Base-by-base conservation (phyloP, 2,329 filamentous ascomycete species). In the Berkeleyomyces rouxiae region DNA sequence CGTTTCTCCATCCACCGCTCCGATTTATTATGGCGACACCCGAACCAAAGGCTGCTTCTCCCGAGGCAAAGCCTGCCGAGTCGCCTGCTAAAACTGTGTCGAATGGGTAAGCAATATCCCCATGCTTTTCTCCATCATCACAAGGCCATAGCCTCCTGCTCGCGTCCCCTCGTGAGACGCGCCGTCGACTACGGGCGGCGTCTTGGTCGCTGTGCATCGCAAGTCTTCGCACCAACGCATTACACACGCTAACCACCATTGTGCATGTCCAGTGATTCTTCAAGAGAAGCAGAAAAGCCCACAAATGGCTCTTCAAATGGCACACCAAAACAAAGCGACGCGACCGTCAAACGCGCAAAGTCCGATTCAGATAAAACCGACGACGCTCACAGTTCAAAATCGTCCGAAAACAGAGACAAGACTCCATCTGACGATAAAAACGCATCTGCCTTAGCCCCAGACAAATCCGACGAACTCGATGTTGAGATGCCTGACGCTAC, bases 31-130 rank as follows among this genome's bases (percentile, higher is more conserved):
- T 64, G 63, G 53, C 63, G 36, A 61, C 63, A n/a, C 63, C 63
- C 10, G 63, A 61, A 61, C 59, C 59, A 31, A 43, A 57, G 37
- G 7, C 44, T 33, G 39, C 37, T 23, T 61, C 59, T 36, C 59
- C 55, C 6, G 47, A 61, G 49, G 60, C 49, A 40, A 55, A 61
- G 47, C 16, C 60, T 42, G 33, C 60, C 23, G 49, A 61, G 23
- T 61, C 60, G 36, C 60, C 60, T 61, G 60, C 37, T 16, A 61
- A 61, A 49, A 61, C 60, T 40, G 60, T 61, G 60, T 40, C 60
- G 31, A 61, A 61, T 61, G 60, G 60, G 60, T 61, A 61, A 61
- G 60, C 60, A 57, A 61, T 61, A 61, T 61, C n/a, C 49, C 44
- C 55, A 58, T 62, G 53, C 53, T 62, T 62, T 47, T 62, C 55